phyloP scores from a whole-genome alignment of 257 asterid species.

The Voacanga thouarsii region DNA sequence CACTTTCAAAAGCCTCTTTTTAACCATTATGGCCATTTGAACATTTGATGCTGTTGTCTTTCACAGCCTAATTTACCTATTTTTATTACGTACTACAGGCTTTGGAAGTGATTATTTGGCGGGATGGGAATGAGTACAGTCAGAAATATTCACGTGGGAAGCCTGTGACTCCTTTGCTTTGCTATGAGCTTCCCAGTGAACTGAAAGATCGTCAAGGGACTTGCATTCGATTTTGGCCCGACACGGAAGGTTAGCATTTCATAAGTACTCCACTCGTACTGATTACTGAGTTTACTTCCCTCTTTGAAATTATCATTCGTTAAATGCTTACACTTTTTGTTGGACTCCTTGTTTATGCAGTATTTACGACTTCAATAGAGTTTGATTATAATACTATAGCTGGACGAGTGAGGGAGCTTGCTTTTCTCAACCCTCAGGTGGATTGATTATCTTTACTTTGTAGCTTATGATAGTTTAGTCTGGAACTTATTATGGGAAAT shows the following conservation, averaged over 20 bases:
- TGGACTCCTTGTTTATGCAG: conserved; percentile 39
- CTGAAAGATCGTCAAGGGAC: conserved; percentile 62
- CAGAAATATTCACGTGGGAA: conserved; percentile 91
- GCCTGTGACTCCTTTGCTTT: conserved; percentile 58
- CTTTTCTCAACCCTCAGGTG: conserved; percentile 97
- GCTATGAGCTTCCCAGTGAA: conserved; percentile 63
- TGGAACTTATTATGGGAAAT: not conserved
- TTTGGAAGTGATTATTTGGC: conserved; percentile 93
- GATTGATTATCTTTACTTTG: conserved; percentile 15
- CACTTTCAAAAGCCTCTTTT: not conserved
- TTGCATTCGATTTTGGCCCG: conserved; percentile 86
- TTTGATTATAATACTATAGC: conserved; percentile 85
- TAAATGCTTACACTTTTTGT: conserved; percentile 11
- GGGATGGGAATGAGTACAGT: conserved; percentile 76
- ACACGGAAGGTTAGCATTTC: conserved; percentile 65
- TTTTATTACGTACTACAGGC: conserved; percentile 40
- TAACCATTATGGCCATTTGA: not conserved
- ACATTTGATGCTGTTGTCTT: not conserved
- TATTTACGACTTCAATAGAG: conserved; percentile 73
- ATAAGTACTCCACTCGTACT: not conserved
- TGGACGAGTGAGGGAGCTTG: conserved; percentile 95
- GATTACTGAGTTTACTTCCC: not conserved
- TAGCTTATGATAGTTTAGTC: not conserved
- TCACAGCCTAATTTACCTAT: conserved; percentile 11
- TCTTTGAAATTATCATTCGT: not conserved